Percentiles rank a stretch among this genome's conserved stretches.
phyloP scores from a whole-genome alignment of 2,329 filamentous ascomycete species.

The Phaeosphaeria sp. region DNA sequence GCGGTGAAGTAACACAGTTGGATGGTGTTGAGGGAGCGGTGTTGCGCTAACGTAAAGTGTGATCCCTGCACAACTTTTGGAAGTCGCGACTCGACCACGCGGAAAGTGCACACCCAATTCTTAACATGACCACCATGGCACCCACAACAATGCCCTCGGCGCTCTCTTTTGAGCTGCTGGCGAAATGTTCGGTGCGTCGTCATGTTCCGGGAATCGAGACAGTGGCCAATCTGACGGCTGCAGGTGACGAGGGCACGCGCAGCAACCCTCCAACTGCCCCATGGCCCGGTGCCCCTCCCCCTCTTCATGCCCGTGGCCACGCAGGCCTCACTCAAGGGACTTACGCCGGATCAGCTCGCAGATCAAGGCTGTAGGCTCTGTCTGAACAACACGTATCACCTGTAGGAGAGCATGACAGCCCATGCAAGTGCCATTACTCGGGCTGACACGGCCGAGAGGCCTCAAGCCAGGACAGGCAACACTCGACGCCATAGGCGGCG shows the following conservation, averaged over 20 bases:
- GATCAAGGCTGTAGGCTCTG: conserved; percentile 88
- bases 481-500: conserved; percentile 85
- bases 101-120: background rate
- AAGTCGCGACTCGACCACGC: background rate
- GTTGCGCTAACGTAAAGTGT: background rate
- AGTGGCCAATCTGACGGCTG: conserved; percentile 1
- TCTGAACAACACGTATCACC: conserved; percentile 97
- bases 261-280: conserved; percentile 83
- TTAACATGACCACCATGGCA: conserved; percentile 30
- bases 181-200: conserved; percentile 44
- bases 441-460: conserved; percentile 57
- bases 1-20: too few relatives aligned
- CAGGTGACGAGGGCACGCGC: conserved; percentile 95
- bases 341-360: conserved; percentile 91
- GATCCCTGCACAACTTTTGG: background rate
- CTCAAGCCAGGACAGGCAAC: conserved; percentile 93
- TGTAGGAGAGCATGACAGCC: conserved; percentile 50
- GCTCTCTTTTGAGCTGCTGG: conserved; percentile 46
- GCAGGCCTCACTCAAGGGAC: conserved; percentile 90
- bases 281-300: conserved; percentile 87
- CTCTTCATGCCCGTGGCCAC: conserved; percentile 99
- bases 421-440: too few relatives aligned
- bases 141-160: conserved; percentile 45
- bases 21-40: background rate
- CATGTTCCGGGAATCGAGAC: background rate